Percentiles rank a stretch among this genome's conserved stretches.
Conservation (phyloP, 2,329 filamentous ascomycete genomes). For the Aspergillus ustus region DNA sequence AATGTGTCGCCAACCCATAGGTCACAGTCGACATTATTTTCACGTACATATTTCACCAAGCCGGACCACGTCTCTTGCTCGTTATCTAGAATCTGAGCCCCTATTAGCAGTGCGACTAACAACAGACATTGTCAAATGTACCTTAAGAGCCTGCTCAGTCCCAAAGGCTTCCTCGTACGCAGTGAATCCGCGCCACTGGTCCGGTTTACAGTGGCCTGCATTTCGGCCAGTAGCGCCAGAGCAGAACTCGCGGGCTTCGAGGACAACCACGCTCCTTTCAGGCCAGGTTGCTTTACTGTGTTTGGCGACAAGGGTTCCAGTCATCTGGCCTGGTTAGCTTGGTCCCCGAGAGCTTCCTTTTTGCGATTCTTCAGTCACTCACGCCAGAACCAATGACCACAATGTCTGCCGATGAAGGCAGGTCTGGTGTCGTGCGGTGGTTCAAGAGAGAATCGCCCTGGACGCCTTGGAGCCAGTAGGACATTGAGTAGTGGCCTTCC, state of each 20-base stretch:
- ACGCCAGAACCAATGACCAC: slow-evolving; percentile 10
- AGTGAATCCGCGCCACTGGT: slow-evolving; percentile 12
- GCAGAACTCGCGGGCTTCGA: slow-evolving; percentile 10
- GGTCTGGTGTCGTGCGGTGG: slow-evolving; percentile 1
- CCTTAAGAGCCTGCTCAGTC: slow-evolving; percentile 9
- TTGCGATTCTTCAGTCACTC: neutral
- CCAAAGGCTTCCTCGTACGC: slow-evolving; percentile 3
- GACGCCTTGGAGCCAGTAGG: slow-evolving; percentile 12
- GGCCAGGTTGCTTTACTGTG: neutral
- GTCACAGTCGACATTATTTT: slow-evolving; percentile 14
- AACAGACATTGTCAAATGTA: neutral
- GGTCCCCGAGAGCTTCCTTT: too few species aligned
- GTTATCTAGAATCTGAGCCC: slow-evolving; percentile 1
- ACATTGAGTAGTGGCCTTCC: slow-evolving; percentile 4
- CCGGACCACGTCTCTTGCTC: slow-evolving; percentile 7
- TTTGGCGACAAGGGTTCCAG: slow-evolving; percentile 5
- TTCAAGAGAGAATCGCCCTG: slow-evolving; percentile 5
- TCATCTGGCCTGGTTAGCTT: neutral
- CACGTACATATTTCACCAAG: neutral
- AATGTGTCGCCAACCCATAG: slow-evolving; percentile 11
- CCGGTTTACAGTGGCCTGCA: slow-evolving; percentile 7
- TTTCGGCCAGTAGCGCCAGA: slow-evolving; percentile 6
- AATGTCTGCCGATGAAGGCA: neutral
- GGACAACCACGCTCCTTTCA: neutral
- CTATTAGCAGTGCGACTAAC: neutral